A percentile compares a stretch with the other conserved stretches of the same genome.
phyloP scores from a whole-genome alignment of 2,329 filamentous ascomycete genomes.

The Botrytis porri region DNA sequence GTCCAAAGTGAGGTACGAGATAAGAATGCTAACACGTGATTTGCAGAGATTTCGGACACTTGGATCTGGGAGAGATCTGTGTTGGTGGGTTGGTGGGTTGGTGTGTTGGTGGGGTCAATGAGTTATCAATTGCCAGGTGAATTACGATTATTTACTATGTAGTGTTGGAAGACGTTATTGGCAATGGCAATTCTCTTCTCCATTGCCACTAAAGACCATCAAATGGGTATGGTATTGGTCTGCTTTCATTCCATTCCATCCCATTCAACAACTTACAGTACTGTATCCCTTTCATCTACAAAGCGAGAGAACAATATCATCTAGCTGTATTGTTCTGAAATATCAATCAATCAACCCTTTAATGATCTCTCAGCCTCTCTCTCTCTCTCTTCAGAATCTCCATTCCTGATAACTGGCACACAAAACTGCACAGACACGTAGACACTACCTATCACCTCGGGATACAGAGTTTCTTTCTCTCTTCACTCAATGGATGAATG shows the following conservation, averaged over 20 bases:
- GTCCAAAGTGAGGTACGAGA: not conserved
- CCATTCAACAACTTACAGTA: not conserved
- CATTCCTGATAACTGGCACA: not conserved
- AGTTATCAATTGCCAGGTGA: not conserved
- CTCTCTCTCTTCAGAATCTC: not conserved
- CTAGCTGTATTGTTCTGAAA: not conserved
- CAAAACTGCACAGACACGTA: not conserved
- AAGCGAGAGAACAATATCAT: not conserved
- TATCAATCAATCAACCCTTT: not conserved
- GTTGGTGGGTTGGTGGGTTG: constrained; percentile 6
- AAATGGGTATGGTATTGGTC: not conserved
- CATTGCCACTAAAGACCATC: not conserved
- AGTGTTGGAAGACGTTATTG: not conserved
- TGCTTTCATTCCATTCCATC: not conserved
- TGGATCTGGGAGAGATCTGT: not conserved
- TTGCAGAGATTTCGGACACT: constrained; percentile 12
- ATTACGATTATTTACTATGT: no score
- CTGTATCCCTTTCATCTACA: not conserved
- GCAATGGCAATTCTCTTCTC: not conserved
- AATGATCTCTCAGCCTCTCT: not conserved
- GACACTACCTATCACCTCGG: no score
- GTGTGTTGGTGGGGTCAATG: not conserved
- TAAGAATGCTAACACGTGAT: constrained; percentile 1
- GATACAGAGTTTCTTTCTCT: not conserved
- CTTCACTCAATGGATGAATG: not conserved